Percentiles rank a stretch among this genome's conserved stretches.
phyloP scores from a whole-genome alignment of 202 grass and related monocot genomes.

The Brachypodium distachyon region DNA sequence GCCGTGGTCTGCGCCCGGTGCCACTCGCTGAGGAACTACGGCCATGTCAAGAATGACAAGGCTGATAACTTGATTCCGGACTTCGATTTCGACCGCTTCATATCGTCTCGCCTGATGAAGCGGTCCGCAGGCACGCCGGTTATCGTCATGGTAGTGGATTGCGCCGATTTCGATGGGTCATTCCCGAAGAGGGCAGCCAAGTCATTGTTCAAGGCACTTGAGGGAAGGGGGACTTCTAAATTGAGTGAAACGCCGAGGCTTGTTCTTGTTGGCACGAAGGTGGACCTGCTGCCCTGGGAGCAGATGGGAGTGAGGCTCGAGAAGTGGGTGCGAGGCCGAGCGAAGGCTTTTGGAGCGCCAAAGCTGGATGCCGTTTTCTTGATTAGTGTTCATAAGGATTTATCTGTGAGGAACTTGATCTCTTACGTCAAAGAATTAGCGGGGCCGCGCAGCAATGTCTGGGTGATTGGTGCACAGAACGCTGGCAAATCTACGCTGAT shows the following conservation, averaged over 20 bases:
- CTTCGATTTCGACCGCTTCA: constrained; percentile 83
- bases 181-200: constrained; percentile 73
- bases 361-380: constrained; percentile 78
- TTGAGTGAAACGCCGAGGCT: constrained; percentile 60
- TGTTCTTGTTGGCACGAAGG: constrained; percentile 73
- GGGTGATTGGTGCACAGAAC: constrained; percentile 98
- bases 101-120: constrained; percentile 74
- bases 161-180: constrained; percentile 83
- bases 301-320: constrained; percentile 69
- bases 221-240: constrained; percentile 48
- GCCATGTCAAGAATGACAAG: constrained; percentile 83
- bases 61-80: constrained; percentile 85
- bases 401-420: constrained; percentile 84
- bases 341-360: constrained; percentile 71
- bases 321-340: constrained; percentile 69
- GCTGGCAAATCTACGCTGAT: constrained; percentile 97
- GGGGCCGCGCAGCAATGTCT: constrained; percentile 81
- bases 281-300: constrained; percentile 75
- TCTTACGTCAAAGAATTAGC: constrained; percentile 62
- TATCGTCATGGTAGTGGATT: constrained; percentile 80
- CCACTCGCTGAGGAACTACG: constrained; percentile 84
- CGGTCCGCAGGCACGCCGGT: constrained; percentile 46
- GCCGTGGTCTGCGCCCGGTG: constrained; percentile 71
- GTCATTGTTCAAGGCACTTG: constrained; percentile 70
- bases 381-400: constrained; percentile 72